These are phyloP conservation scores for Chaetomium fimeti DNA, from an alignment of 495 filamentous ascomycete species.

Conservation along the genomic window DNA sequence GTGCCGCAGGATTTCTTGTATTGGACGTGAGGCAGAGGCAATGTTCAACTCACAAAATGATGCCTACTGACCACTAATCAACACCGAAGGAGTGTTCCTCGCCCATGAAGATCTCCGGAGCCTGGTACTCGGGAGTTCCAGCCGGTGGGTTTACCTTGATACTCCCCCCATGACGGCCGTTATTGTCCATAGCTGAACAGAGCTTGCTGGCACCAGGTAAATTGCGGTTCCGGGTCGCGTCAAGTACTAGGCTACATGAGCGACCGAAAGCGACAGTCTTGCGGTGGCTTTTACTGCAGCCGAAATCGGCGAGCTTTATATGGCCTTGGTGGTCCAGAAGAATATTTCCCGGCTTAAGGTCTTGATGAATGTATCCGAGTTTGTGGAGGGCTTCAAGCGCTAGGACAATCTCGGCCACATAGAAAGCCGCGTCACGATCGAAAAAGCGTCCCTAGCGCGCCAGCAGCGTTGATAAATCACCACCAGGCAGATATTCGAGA, in stretches of 20 bases:
- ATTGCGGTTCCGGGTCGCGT: not conserved
- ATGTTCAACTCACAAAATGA: slow-evolving; percentile 67
- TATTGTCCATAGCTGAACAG: not conserved
- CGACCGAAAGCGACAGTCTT: not conserved
- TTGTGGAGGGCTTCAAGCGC: slow-evolving; percentile 92
- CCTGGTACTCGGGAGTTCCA: slow-evolving; percentile 92
- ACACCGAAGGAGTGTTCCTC: slow-evolving; percentile 86
- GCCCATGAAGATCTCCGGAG: slow-evolving; percentile 86
- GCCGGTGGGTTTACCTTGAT: slow-evolving; percentile 77
- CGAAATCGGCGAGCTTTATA: slow-evolving; percentile 94
- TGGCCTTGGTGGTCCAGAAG: slow-evolving; percentile 48
- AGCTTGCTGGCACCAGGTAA: not conserved
- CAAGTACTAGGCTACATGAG: not conserved
- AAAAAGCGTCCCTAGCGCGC: slow-evolving; percentile 67
- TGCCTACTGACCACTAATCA: slow-evolving; percentile 94
- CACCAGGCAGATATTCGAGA: slow-evolving; percentile 94
- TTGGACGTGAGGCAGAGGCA: not conserved
- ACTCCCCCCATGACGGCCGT: too few species aligned
- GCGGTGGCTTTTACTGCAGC: slow-evolving; percentile 33
- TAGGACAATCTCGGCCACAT: slow-evolving; percentile 93
- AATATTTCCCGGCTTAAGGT: slow-evolving; percentile 32
- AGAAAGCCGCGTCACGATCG: slow-evolving; percentile 94
- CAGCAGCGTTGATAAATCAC: slow-evolving; percentile 90
- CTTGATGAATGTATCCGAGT: slow-evolving; percentile 89
- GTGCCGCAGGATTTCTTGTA: not conserved